Evolutionary conservation across 108 stramenopile species (phyloP).

Genomic region (Cyclotella baltica): DNA sequence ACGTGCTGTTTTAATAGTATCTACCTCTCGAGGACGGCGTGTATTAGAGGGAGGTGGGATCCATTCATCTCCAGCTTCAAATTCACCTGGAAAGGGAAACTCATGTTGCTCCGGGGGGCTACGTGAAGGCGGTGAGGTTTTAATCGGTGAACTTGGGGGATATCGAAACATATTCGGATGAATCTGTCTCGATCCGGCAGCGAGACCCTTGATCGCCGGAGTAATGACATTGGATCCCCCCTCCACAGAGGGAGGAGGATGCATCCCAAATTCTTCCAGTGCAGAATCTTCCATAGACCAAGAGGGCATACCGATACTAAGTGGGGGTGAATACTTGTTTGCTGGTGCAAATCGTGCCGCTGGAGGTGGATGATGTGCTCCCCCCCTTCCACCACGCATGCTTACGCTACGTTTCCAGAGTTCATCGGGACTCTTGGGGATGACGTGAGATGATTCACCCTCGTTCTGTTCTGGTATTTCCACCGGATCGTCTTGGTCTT

Average conservation of each 20-base stretch:
- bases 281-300: conserved; percentile 15
- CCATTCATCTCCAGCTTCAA: conserved; percentile 9
- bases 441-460: background rate
- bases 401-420: conserved; percentile 1
- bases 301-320: conserved; percentile 12
- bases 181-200: background rate
- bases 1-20: conserved; percentile 5
- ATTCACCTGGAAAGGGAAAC: background rate
- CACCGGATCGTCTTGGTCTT: conserved; percentile 2
- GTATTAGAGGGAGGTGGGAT: background rate
- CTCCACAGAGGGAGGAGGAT: background rate
- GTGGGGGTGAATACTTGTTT: background rate
- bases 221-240: conserved; percentile 5
- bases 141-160: conserved; percentile 22
- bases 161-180: conserved; percentile 12
- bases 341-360: background rate
- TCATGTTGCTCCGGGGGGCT: background rate
- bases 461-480: background rate
- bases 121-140: background rate
- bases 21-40: background rate
- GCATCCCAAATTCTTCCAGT: background rate
- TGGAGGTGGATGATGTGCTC: no score
- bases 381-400: background rate
- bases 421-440: conserved; percentile 21
- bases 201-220: background rate